phyloP scores from a whole-genome alignment of 495 filamentous ascomycete genomes.

The Xylaria intraflava region DNA sequence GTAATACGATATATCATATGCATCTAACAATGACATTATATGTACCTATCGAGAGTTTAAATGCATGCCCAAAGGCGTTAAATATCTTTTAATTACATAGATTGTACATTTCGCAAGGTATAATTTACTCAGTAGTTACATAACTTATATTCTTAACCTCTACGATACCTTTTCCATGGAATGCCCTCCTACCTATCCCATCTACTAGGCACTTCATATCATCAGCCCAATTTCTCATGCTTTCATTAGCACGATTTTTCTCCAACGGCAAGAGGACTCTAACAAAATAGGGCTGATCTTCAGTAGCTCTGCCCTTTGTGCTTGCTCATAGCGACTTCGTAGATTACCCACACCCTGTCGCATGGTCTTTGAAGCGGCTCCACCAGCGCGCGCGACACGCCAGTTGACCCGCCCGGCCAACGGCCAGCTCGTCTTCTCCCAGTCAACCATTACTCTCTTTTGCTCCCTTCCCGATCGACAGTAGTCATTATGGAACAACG shows the following conservation, averaged over 20 bases:
- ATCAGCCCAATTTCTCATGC: neutral
- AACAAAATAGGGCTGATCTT: neutral
- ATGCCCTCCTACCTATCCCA: neutral
- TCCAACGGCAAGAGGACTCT: neutral
- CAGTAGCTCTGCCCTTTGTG: neutral
- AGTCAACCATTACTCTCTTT: slow-evolving; percentile 12
- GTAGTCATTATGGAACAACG: slow-evolving; percentile 38
- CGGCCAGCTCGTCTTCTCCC: neutral
- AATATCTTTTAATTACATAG: too few relatives aligned
- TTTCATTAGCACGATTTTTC: neutral
- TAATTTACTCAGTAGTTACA: too few relatives aligned
- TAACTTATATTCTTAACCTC: too few relatives aligned
- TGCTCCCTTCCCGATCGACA: slow-evolving; percentile 2
- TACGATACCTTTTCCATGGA: too few relatives aligned
- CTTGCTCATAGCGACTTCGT: too few relatives aligned
- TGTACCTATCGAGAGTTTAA: too few relatives aligned
- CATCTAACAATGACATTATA: too few relatives aligned
- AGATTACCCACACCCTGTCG: too few relatives aligned
- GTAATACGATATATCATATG: too few relatives aligned
- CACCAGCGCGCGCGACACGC: neutral
- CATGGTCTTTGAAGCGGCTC: neutral
- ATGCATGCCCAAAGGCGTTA: too few relatives aligned
- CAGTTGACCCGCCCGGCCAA: neutral
- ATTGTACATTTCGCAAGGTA: too few relatives aligned
- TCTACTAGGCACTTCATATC: neutral